A percentile compares a stretch with the other conserved stretches of the same genome.
Conservation (phyloP, 2,329 filamentous ascomycete species). For the Ophiostoma piceae region DNA sequence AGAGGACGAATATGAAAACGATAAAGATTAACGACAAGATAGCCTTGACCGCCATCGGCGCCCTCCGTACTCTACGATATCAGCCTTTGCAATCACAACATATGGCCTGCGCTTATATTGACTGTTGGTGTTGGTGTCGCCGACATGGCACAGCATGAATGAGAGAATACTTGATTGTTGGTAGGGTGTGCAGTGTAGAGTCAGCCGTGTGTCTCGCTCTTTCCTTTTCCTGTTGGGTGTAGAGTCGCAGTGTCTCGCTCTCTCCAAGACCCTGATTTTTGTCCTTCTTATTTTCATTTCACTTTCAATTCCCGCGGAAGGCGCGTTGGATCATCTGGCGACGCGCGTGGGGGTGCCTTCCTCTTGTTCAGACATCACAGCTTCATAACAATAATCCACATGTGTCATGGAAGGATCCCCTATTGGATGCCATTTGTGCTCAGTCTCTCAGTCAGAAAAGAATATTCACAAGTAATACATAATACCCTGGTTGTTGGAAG, state of each 20-base stretch:
- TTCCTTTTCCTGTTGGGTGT: too few relatives aligned
- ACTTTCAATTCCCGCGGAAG: background rate
- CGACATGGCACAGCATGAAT: background rate
- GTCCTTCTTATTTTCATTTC: too few relatives aligned
- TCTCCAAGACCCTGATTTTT: background rate
- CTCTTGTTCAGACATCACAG: background rate
- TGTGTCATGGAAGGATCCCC: background rate
- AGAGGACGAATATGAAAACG: background rate
- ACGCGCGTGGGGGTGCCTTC: background rate
- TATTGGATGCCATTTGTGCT: background rate
- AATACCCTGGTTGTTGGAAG: background rate
- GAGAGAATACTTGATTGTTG: background rate
- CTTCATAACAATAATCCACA: background rate
- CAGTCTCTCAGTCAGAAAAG: too few relatives aligned
- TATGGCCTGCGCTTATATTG: background rate
- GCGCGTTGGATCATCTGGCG: background rate
- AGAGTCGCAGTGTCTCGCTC: too few relatives aligned
- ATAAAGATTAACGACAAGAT: background rate
- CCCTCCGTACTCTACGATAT: background rate
- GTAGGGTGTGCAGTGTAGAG: background rate
- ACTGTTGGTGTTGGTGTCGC: conserved; percentile 9
- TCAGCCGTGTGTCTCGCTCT: too few relatives aligned
- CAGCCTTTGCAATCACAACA: background rate
- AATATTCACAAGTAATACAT: background rate
- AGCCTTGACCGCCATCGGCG: conserved; percentile 4